phyloP scores from a whole-genome alignment of 805 yeast species.

The Vanderwaltozyma tropicalis region DNA sequence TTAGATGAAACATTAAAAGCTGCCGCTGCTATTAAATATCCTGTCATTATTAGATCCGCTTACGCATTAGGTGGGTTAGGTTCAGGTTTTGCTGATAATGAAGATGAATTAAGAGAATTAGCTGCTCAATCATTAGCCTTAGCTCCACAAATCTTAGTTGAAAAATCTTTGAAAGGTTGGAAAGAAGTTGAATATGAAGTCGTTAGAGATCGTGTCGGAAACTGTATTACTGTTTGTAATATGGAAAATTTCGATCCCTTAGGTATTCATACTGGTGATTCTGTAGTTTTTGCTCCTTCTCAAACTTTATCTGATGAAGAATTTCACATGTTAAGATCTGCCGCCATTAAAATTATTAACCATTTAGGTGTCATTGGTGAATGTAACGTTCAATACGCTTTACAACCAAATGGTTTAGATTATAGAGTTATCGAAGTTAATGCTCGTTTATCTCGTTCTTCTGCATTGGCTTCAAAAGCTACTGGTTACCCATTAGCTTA shows the following conservation, averaged over 20 bases:
- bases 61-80: constrained; percentile 96
- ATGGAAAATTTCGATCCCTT: constrained; percentile 98
- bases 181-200: constrained; percentile 98
- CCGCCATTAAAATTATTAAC: constrained; percentile 94
- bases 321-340: constrained; percentile 93
- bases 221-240: constrained; percentile 97
- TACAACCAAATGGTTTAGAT: constrained; percentile 91
- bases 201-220: constrained; percentile 90
- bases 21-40: constrained; percentile 81
- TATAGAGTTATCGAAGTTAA: constrained; percentile 96
- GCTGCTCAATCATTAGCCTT: constrained; percentile 82
- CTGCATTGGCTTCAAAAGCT: constrained; percentile 96
- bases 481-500: constrained; percentile 98
- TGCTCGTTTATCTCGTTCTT: constrained; percentile 92
- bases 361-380: constrained; percentile 98
- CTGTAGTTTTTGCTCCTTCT: constrained; percentile 97
- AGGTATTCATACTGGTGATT: constrained; percentile 98
- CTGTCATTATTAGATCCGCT: constrained; percentile 95
- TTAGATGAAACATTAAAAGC: constrained; percentile 91
- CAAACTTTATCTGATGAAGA: constrained; percentile 96
- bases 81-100: constrained; percentile 88
- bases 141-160: constrained; percentile 92
- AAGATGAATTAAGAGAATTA: constrained; percentile 72
- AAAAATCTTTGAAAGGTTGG: constrained; percentile 97
- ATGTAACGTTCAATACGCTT: constrained; percentile 94